phyloP scores from a whole-genome alignment of 305 asterid species.

The Rubia tinctorum region DNA sequence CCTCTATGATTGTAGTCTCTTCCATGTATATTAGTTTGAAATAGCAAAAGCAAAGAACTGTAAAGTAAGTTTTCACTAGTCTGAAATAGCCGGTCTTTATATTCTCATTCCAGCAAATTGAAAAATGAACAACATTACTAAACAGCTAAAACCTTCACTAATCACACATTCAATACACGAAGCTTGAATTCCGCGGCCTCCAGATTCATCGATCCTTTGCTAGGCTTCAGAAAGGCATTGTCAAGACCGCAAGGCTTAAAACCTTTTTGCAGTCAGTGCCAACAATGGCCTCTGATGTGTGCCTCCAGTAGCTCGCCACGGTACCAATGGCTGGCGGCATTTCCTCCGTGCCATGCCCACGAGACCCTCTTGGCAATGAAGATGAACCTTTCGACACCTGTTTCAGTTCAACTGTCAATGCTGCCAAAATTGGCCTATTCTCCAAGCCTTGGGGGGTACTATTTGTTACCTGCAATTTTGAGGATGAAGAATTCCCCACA shows the following conservation, averaged over 20 bases:
- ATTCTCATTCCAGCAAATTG: neutral
- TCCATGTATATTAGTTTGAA: neutral
- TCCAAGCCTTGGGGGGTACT: conserved; percentile 26
- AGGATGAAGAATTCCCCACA: conserved; percentile 32
- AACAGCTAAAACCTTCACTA: neutral
- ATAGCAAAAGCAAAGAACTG: neutral
- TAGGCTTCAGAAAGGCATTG: neutral
- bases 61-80: no score
- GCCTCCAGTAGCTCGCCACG: conserved; percentile 56
- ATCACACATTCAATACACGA: neutral
- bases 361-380: conserved; percentile 23
- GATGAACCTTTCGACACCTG: conserved; percentile 23
- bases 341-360: conserved; percentile 27
- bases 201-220: neutral
- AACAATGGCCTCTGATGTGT: conserved; percentile 19
- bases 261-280: conserved; percentile 17
- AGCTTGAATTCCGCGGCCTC: conserved; percentile 8
- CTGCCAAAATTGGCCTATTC: conserved; percentile 37
- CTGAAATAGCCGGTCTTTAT: no score
- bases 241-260: neutral
- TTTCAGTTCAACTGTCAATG: conserved; percentile 24
- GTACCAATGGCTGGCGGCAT: conserved; percentile 38
- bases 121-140: neutral
- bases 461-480: conserved; percentile 34
- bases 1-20: neutral